Percentiles rank a stretch among this genome's conserved stretches.
These are phyloP conservation scores for Byssochlamys sp. DNA, from an alignment of 2,329 filamentous ascomycete genomes.

Conservation along the genomic window DNA sequence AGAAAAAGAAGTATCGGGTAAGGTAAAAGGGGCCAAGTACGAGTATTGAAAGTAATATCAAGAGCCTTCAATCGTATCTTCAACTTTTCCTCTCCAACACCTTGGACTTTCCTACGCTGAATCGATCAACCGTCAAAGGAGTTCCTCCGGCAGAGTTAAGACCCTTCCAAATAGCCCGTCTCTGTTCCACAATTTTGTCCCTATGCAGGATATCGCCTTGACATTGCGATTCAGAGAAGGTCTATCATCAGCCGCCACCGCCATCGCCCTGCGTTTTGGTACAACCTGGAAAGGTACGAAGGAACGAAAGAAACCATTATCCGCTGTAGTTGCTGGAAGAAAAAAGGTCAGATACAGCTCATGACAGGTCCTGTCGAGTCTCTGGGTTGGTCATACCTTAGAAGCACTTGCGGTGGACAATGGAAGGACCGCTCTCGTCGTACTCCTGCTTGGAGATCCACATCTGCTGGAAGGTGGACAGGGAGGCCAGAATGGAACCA, in stretches of 20 bases:
- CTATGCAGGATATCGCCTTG: slow-evolving; percentile 32
- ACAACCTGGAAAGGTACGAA: slow-evolving; percentile 31
- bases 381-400: slow-evolving; percentile 52
- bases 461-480: slow-evolving; percentile 99
- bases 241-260: slow-evolving; percentile 25
- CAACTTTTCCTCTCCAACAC: slow-evolving; percentile 1
- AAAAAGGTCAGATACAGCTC: not conserved
- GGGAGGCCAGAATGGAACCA: slow-evolving; percentile 98
- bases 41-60: not conserved
- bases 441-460: slow-evolving; percentile 99
- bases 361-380: not conserved
- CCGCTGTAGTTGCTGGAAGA: slow-evolving; percentile 5
- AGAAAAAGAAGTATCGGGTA: not conserved
- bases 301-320: slow-evolving; percentile 24
- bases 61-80: slow-evolving; percentile 3
- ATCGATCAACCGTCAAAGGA: slow-evolving; percentile 10
- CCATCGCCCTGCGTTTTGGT: slow-evolving; percentile 33
- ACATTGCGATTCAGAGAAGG: slow-evolving; percentile 31
- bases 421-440: slow-evolving; percentile 98
- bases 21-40: not conserved
- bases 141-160: slow-evolving; percentile 11
- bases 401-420: slow-evolving; percentile 99
- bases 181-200: slow-evolving; percentile 32
- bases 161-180: slow-evolving; percentile 21
- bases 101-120: slow-evolving; percentile 6